These are phyloP conservation scores for Pichia nakasei DNA, from an alignment of 805 yeast species.

Conservation along the genomic window DNA sequence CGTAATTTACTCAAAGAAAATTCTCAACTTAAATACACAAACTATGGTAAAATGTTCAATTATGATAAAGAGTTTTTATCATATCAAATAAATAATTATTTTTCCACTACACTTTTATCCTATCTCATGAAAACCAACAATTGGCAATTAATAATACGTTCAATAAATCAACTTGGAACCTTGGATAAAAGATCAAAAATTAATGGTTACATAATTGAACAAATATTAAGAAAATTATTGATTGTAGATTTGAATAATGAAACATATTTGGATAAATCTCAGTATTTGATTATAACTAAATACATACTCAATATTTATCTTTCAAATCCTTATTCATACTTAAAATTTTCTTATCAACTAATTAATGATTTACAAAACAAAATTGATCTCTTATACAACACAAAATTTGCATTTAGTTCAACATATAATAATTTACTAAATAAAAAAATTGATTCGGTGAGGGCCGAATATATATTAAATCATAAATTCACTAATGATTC, in stretches of 20 bases:
- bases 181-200: neutral
- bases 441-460: constrained; percentile 1
- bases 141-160: constrained; percentile 8
- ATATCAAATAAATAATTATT: neutral
- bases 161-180: constrained; percentile 4
- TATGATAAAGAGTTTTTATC: neutral
- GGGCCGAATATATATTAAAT: neutral
- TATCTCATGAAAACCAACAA: neutral
- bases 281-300: constrained; percentile 7
- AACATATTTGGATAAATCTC: neutral
- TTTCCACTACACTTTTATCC: neutral
- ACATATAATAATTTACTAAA: neutral
- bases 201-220: neutral
- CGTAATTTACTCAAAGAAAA: neutral
- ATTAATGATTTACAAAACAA: constrained; percentile 9
- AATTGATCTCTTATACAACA: constrained; percentile 4
- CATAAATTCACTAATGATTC: neutral
- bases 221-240: neutral
- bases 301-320: constrained; percentile 3
- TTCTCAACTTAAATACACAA: neutral
- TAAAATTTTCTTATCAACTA: constrained; percentile 6
- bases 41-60: constrained; percentile 1
- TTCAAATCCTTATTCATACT: neutral
- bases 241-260: neutral
- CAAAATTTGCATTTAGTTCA: neutral